Evolutionary conservation across 768 basidiomycete species (phyloP).

Genomic region (Suillus fuscotomentosus): DNA sequence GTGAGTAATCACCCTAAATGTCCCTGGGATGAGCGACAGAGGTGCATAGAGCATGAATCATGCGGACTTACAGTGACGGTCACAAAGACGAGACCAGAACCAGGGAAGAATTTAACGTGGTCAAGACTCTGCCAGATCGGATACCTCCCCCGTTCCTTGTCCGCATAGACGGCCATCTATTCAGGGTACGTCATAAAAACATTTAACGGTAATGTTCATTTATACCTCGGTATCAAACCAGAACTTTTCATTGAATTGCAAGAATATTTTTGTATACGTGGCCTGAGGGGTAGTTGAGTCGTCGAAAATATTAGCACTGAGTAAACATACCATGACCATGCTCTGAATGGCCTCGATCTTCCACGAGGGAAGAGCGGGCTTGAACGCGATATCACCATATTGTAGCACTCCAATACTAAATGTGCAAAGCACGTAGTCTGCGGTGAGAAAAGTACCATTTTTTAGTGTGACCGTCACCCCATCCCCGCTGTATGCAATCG

Average conservation of each 20-base stretch:
- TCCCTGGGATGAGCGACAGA: background rate
- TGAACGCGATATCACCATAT: constrained; percentile 55
- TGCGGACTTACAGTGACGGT: constrained; percentile 24
- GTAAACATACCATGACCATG: constrained; percentile 50
- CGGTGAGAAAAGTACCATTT: constrained; percentile 42
- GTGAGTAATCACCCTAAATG: constrained; percentile 56
- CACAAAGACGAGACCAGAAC: constrained; percentile 45
- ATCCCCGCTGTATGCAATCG: constrained; percentile 42
- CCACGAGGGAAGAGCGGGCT: constrained; percentile 55
- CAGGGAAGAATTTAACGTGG: constrained; percentile 54
- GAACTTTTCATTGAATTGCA: constrained; percentile 61
- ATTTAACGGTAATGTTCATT: background rate
- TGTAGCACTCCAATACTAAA: constrained; percentile 74
- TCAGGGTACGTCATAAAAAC: background rate
- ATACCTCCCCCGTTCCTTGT: constrained; percentile 56
- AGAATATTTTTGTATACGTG: constrained; percentile 68
- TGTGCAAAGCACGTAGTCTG: constrained; percentile 61
- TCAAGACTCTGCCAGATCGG: constrained; percentile 70
- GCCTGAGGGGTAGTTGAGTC: constrained; percentile 28
- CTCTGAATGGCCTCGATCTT: constrained; percentile 65
- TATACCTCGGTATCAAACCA: constrained; percentile 50
- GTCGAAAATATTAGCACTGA: background rate
- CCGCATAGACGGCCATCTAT: constrained; percentile 52
- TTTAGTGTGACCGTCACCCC: constrained; percentile 48
- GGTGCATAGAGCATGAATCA: background rate